A percentile compares a stretch with the other conserved stretches of the same genome.
Conservation (phyloP, 768 basidiomycete genomes). For the Termitomyces eurrhizus region DNA sequence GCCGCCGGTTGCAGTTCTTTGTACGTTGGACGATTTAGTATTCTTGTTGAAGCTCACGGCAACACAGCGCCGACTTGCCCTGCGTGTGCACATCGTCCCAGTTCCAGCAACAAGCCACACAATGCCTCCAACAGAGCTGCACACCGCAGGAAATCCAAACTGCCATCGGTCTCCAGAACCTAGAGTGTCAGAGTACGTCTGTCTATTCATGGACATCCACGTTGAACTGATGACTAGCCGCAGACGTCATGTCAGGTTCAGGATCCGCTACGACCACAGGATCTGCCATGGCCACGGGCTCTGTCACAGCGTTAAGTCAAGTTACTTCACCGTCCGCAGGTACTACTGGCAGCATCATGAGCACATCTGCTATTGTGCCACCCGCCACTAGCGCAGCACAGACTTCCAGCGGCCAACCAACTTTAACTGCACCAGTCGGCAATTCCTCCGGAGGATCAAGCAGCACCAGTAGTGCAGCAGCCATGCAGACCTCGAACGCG, state of each 20-base stretch:
- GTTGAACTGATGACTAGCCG: background rate
- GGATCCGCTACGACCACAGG: background rate
- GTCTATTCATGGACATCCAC: background rate
- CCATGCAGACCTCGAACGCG: background rate
- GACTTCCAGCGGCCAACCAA: background rate
- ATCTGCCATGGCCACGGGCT: background rate
- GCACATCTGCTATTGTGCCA: background rate
- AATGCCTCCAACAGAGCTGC: constrained; percentile 15
- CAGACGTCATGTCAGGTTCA: background rate
- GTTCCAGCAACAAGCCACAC: constrained; percentile 18
- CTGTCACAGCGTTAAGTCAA: background rate
- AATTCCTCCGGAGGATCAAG: background rate
- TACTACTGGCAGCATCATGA: background rate
- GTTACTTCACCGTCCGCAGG: background rate
- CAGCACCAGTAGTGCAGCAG: background rate
- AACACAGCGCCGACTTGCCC: constrained; percentile 4
- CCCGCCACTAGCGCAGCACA: background rate
- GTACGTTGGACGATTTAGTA: background rate
- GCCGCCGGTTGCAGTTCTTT: background rate
- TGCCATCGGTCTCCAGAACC: constrained; percentile 13
- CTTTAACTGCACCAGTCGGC: background rate
- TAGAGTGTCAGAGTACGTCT: constrained; percentile 11
- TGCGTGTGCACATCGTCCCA: constrained; percentile 17
- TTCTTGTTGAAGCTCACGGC: background rate
- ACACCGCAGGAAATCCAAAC: background rate